Evolutionary conservation across 2,329 filamentous ascomycete genomes (phyloP), one percentile per base, ranked within the genome.

Genomic region (Thermoascus crustaceus): DNA sequence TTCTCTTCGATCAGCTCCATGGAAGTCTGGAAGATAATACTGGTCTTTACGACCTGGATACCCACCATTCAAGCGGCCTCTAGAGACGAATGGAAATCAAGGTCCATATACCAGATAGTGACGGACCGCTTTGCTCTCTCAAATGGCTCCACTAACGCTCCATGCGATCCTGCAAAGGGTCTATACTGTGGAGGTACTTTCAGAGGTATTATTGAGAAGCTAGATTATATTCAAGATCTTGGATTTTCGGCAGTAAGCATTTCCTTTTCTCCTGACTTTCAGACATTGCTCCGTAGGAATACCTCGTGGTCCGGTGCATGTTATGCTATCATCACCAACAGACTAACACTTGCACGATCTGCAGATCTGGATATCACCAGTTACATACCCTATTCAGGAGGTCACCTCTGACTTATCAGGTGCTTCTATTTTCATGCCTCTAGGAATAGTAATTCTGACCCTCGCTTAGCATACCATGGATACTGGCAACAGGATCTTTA

Each of bases 141-240:
- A 10, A 55, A 60, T 45, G 42, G 46, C 11, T 45, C 41, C 5
- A 45, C 44, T 5, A 32, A 32, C 7, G 41, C 45, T n/a, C 16
- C 36, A 31, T 50, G 48, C 32, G 29, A 41, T 18, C 5, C 40
- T 10, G 16, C 20, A 7, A 27, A 39, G 17, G 35, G 44, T 20
- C 20, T 44, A 6, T 67, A 67, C 42, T 71, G 67, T 42, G 67
- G 67, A 27, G 65, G 65, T 13, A 66, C 63, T 7, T 67, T 61
- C 53, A 54, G 58, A 38, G 63, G 64, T 7, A 54, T 68, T 4
- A 58, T 60, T 41, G 56, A 54, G 21, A 57, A 64, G 35, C 47
- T 68, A 11, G 63, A 67, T 45, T 68, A 68, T 44, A 66, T 68
- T 41, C 49, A 64, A 35, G 52, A 44, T 14, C 49, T 64, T 39